Conservation (phyloP, 1,284 basidiomycete species). For the Athelia psychrophila region DNA sequence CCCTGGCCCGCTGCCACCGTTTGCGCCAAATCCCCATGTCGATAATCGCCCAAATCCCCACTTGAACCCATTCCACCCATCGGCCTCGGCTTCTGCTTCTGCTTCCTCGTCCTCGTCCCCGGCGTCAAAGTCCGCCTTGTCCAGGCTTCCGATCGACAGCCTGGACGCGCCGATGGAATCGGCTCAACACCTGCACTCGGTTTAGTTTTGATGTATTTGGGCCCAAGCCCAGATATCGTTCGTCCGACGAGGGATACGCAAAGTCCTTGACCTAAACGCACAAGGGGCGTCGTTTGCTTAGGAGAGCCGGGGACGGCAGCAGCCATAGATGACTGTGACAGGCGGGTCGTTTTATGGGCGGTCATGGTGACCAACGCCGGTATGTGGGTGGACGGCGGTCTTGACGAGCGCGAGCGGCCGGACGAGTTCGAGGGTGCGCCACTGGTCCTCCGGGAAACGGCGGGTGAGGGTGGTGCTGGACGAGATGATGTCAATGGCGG, state of each 20-base stretch:
- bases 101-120: constrained; percentile 17
- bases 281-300: constrained; percentile 12
- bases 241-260: constrained; percentile 50
- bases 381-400: constrained; percentile 13
- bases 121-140: constrained; percentile 12
- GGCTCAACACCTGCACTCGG: constrained; percentile 34
- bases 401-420: constrained; percentile 23
- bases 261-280: constrained; percentile 62
- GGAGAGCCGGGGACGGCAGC: neutral
- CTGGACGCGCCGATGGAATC: constrained; percentile 26
- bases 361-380: constrained; percentile 3
- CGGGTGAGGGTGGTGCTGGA: constrained; percentile 66
- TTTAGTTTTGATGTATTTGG: constrained; percentile 51
- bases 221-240: constrained; percentile 52
- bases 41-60: constrained; percentile 39
- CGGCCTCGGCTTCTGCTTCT: constrained; percentile 22
- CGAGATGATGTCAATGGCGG: constrained; percentile 51
- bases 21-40: constrained; percentile 29
- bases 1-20: constrained; percentile 12
- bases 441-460: constrained; percentile 53
- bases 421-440: constrained; percentile 34
- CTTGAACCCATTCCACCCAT: constrained; percentile 40
- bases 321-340: constrained; percentile 1
- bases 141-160: neutral
- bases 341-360: constrained; percentile 5